Evolutionary conservation across 768 basidiomycete species (phyloP).

Genomic region (Tricholomella constricta): DNA sequence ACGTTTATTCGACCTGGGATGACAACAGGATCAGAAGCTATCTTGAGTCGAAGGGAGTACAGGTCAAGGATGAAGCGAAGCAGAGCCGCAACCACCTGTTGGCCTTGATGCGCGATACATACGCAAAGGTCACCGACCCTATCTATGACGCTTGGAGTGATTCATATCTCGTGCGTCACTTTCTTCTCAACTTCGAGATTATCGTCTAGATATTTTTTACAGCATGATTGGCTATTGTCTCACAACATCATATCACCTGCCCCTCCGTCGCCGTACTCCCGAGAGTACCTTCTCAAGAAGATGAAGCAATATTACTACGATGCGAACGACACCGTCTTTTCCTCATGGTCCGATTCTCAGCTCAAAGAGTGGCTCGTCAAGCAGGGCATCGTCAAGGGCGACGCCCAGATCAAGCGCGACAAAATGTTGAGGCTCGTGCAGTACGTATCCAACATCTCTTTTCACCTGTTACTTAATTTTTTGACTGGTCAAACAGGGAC

Average conservation of each 20-base stretch:
- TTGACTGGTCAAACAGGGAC: slow-evolving; percentile 40
- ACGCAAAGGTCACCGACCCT: slow-evolving; percentile 60
- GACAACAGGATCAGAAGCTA: slow-evolving; percentile 72
- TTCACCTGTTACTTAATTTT: background rate
- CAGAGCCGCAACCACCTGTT: slow-evolving; percentile 70
- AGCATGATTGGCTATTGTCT: slow-evolving; percentile 83
- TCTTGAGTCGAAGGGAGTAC: slow-evolving; percentile 74
- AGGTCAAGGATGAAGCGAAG: slow-evolving; percentile 52
- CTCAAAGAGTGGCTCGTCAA: slow-evolving; percentile 79
- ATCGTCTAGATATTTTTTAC: background rate
- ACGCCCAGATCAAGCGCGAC: slow-evolving; percentile 66
- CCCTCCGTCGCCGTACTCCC: slow-evolving; percentile 49
- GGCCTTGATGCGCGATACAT: slow-evolving; percentile 66
- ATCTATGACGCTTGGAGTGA: slow-evolving; percentile 88
- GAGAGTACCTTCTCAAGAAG: slow-evolving; percentile 59
- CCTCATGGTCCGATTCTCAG: slow-evolving; percentile 77
- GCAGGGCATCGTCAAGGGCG: slow-evolving; percentile 70
- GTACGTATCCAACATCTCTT: slow-evolving; percentile 38
- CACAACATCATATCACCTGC: slow-evolving; percentile 74
- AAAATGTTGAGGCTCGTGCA: slow-evolving; percentile 75
- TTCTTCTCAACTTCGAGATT: background rate
- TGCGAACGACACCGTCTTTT: slow-evolving; percentile 53
- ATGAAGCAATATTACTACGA: slow-evolving; percentile 84
- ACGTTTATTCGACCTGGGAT: slow-evolving; percentile 88
- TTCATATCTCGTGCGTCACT: slow-evolving; percentile 68